Base-by-base conservation (phyloP, 176 grass and related monocot species). In the Dendrocalamus sinicus region DNA sequence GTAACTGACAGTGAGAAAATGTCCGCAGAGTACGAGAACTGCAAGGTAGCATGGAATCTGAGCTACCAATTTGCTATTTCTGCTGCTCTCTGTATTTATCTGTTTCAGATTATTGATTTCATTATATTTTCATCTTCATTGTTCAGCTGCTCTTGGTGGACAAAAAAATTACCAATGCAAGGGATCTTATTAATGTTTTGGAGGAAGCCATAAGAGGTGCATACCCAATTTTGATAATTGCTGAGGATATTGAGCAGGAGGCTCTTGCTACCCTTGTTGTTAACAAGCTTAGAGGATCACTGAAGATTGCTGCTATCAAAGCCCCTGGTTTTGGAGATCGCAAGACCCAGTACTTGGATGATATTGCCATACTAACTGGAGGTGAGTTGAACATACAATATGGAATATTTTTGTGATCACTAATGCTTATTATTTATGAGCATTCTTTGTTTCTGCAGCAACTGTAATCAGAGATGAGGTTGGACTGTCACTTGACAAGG, bases 1-100 rank as follows among this genome's bases (percentile, higher is more conserved):
- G 95, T 98, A 17, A 98, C 95, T 28, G 95, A 98, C 66, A 98
- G 93, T 61, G 95, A 98, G 77, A 98, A 98, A 88, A 98, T 98
- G 95, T 55, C 91, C 11, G 88, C 80, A 1, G 95, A 98, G 75
- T 98, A 98, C 22, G 95, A 98, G 73, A 98, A 98, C 85, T 98
- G 95, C 93, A 98, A 98, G 91, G 95, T 95, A 88, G 12, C 10
- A 72, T 78, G 28, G 40, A 67, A 51, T 78, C 46, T 70, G 17
- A 64, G 51, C 19, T 66, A 24, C 60, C 10, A 46, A 17, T 53
- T 63, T 40, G 2, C 14, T 70, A 68, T 80, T 51, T 12, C 78
- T 44, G 52, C 40, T 39, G 6, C n/a, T 79, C 9, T n/a, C 37
- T 79, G 14, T 3, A 35, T 59, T 19, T 23, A 76, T 75, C 71